Evolutionary conservation across 805 yeast genomes (phyloP), one percentile per base, ranked within the genome.

Genomic region (Yarrowia yakushimensis): DNA sequence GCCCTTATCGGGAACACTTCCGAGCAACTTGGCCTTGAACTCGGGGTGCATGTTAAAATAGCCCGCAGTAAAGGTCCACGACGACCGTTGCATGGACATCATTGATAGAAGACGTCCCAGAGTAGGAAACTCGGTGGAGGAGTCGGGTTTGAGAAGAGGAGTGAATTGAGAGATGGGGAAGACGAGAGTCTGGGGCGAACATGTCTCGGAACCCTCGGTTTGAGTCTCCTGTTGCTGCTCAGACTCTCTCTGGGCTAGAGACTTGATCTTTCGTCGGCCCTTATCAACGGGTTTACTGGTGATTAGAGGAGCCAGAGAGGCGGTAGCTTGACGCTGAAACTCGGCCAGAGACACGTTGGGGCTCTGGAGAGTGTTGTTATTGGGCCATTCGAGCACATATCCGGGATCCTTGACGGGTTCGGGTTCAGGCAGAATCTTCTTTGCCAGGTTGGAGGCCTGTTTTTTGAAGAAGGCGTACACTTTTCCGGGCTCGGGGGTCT

Each of bases 11-110:
- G 92, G 85, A 12, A 76, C 78, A 0, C 89, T 81, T 34, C 78
- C 74, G 33, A 90, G 71, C 28, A 94, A 77, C 27, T 80, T 77
- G 15, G 76, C 74, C 69, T 83, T 85, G 60, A 89, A 85, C 39
- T 85, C 84, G 0, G 96, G 89, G 39, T 86, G 82, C 84, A 94
- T 86, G 73, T 94, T 94, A 78, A 94, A 94, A 72, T 94, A 94
- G 1, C 99, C 99, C 0, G 98, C 97, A 0, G 99, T 94, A 69
- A 94, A 86, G 66, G 88, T 82, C 96, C 97, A 93, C 60, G 79
- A 79, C 27, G 85, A 79, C 12, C 75, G 69, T 25, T 84, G 79
- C 41, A 84, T 77, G 68, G 83, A 83, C 55, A 83, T 76, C 61
- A 78, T 79, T 2, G 89, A 80, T 42, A 89, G 76, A 4, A 88